These are phyloP conservation scores for Bocquillonia castaneifolia DNA, from an alignment of 441 rosid species.

Conservation along the genomic window DNA sequence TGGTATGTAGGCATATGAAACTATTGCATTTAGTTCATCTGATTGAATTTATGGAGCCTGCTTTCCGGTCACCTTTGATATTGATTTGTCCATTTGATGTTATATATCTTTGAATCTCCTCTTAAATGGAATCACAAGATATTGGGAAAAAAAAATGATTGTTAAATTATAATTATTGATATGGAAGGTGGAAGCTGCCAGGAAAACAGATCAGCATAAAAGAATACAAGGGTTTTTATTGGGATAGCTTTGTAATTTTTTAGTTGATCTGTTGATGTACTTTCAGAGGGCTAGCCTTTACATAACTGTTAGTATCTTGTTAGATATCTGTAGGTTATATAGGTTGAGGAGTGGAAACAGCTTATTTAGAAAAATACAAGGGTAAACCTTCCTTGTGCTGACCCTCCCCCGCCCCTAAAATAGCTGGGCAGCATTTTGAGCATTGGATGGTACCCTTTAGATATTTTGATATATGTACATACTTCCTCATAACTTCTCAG, in stretches of 20 bases:
- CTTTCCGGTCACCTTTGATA: background rate
- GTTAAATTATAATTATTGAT: background rate
- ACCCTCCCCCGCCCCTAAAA: no score
- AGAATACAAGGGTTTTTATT: background rate
- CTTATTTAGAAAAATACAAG: no score
- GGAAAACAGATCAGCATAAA: background rate
- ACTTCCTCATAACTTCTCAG: background rate
- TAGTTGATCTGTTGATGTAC: no score
- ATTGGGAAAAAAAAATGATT: background rate
- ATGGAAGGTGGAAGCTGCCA: slow-evolving; percentile 4
- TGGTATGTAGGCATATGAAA: slow-evolving; percentile 51
- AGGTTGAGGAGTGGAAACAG: no score
- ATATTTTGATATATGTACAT: background rate
- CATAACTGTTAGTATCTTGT: no score
- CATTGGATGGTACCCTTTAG: no score
- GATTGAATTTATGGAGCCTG: slow-evolving; percentile 2
- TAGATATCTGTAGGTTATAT: no score
- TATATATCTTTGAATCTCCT: background rate
- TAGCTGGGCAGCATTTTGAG: no score
- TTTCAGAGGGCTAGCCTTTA: no score
- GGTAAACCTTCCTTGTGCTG: no score
- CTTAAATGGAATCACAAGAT: background rate
- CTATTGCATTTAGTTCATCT: slow-evolving; percentile 6
- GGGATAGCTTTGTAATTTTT: background rate
- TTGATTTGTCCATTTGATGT: background rate